Evolutionary conservation across 2,329 filamentous ascomycete genomes (phyloP).

Genomic region (Fusarium oligoseptatum): DNA sequence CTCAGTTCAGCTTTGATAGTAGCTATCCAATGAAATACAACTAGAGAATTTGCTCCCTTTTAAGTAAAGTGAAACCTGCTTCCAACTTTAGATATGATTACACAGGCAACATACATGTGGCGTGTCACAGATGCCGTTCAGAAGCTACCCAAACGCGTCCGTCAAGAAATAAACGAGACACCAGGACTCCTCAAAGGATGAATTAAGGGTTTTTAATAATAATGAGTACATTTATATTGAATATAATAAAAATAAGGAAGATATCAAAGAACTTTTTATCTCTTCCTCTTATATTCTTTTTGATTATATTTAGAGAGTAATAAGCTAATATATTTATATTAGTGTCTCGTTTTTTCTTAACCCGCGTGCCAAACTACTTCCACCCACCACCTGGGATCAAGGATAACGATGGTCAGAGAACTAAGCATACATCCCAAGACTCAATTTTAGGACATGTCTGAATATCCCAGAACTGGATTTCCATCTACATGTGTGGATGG

Average conservation of each 20-base stretch:
- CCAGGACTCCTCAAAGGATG: too few relatives aligned
- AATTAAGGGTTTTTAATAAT: too few relatives aligned
- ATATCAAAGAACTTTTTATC: too few relatives aligned
- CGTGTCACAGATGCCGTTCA: background rate
- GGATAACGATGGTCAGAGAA: background rate
- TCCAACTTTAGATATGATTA: background rate
- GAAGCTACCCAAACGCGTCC: background rate
- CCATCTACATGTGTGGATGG: background rate
- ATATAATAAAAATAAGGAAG: too few relatives aligned
- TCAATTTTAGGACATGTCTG: background rate
- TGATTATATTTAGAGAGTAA: too few relatives aligned
- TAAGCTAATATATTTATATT: too few relatives aligned
- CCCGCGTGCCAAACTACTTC: background rate
- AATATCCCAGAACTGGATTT: background rate
- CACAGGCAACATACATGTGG: background rate
- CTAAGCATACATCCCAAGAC: background rate
- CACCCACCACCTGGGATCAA: background rate
- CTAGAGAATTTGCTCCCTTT: background rate
- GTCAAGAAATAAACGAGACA: too few relatives aligned
- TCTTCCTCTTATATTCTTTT: too few relatives aligned
- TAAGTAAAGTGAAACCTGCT: background rate
- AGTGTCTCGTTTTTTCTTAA: too few relatives aligned
- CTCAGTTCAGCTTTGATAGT: background rate
- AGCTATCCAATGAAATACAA: background rate
- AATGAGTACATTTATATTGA: too few relatives aligned